phyloP scores from a whole-genome alignment of 768 basidiomycete genomes.

The Boletus sensibilis region DNA sequence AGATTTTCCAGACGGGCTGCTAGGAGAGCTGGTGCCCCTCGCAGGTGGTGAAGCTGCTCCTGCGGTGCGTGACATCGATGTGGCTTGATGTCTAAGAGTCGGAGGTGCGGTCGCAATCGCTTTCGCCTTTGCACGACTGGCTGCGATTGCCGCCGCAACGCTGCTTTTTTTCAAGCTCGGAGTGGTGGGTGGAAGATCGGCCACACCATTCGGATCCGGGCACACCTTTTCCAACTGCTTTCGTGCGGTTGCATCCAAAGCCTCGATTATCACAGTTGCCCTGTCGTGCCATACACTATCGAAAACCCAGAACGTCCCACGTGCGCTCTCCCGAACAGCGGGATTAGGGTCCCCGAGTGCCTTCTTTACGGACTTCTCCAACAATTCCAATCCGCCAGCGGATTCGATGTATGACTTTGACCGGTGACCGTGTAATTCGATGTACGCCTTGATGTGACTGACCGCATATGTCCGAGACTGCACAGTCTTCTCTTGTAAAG shows the following conservation, averaged over 20 bases:
- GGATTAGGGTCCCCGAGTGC: constrained; percentile 78
- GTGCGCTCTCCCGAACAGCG: constrained; percentile 68
- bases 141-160: constrained; percentile 83
- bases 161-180: constrained; percentile 72
- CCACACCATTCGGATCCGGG: constrained; percentile 52
- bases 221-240: constrained; percentile 88
- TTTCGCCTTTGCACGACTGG: constrained; percentile 85
- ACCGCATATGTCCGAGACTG: constrained; percentile 68
- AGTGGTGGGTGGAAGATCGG: constrained; percentile 48
- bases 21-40: constrained; percentile 41
- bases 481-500: constrained; percentile 76
- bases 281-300: constrained; percentile 71
- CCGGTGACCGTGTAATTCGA: constrained; percentile 69
- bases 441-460: constrained; percentile 69
- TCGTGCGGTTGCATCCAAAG: constrained; percentile 63
- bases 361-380: constrained; percentile 75
- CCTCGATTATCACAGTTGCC: constrained; percentile 60
- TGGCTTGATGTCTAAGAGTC: constrained; percentile 76
- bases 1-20: constrained; percentile 42
- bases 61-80: constrained; percentile 60
- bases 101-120: constrained; percentile 82
- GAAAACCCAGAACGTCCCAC: constrained; percentile 79
- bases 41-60: constrained; percentile 42
- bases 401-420: constrained; percentile 67
- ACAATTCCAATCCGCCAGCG: constrained; percentile 60